Percentiles rank a stretch among this genome's conserved stretches.
Conservation (phyloP, 305 asterid species). For the Plantago rigida region DNA sequence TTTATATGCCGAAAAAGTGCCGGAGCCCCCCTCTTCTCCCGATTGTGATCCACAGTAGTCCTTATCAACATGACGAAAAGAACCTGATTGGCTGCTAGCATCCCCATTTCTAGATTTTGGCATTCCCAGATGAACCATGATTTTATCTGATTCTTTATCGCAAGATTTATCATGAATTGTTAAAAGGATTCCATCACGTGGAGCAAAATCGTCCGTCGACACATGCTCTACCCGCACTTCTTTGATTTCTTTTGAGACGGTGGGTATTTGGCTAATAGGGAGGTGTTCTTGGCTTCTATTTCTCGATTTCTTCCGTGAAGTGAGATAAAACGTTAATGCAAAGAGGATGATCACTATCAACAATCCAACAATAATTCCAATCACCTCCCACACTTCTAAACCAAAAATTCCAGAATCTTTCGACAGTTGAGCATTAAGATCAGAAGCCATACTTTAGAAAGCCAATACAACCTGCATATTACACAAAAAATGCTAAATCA, state of each 20-base stretch:
- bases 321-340: constrained; percentile 48
- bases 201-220: constrained; percentile 49
- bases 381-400: constrained; percentile 80
- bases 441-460: constrained; percentile 54
- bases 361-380: constrained; percentile 70
- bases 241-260: constrained; percentile 73
- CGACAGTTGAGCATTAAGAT: constrained; percentile 59
- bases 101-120: constrained; percentile 49
- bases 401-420: constrained; percentile 47
- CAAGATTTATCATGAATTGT: constrained; percentile 66
- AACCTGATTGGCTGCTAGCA: constrained; percentile 50
- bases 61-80: constrained; percentile 54
- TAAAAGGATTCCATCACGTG: constrained; percentile 63
- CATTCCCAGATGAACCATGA: constrained; percentile 60
- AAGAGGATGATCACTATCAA: constrained; percentile 58
- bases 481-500: constrained; percentile 11
- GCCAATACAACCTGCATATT: constrained; percentile 35
- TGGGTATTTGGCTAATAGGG: constrained; percentile 66
- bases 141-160: constrained; percentile 66
- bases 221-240: constrained; percentile 82
- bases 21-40: constrained; percentile 80
- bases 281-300: constrained; percentile 40
- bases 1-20: constrained; percentile 38
- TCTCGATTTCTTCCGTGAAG: constrained; percentile 55
- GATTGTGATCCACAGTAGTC: constrained; percentile 51